Evolutionary conservation across 2,329 filamentous ascomycete species (phyloP).

Genomic region (Hypomyces rosellus): DNA sequence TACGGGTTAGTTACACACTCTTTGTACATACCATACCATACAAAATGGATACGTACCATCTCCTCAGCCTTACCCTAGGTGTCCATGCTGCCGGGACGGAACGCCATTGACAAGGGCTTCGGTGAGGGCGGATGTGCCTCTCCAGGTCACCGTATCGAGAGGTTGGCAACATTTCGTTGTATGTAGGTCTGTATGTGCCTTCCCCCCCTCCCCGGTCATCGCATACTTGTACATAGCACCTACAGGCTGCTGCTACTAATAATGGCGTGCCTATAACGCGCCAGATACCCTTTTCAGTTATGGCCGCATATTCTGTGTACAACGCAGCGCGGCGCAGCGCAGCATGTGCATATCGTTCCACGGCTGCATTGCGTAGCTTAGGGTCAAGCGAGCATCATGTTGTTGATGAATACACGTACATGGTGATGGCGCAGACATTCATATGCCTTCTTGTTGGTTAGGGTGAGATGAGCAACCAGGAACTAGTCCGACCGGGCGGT

Average conservation of each 20-base stretch:
- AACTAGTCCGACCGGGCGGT: no score
- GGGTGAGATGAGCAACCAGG: no score
- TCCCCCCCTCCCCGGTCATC: background rate
- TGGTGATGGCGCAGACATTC: no score
- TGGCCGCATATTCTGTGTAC: background rate
- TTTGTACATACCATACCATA: no score
- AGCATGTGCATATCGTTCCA: background rate
- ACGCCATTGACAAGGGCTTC: background rate
- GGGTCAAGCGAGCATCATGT: no score
- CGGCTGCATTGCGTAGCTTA: no score
- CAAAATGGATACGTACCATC: background rate
- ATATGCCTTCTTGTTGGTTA: no score
- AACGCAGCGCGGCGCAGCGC: background rate
- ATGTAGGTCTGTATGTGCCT: background rate
- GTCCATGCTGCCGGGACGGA: conserved; percentile 5
- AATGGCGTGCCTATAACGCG: no score
- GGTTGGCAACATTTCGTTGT: background rate
- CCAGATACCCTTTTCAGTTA: background rate
- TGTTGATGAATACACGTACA: no score
- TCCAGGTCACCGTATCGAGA: background rate
- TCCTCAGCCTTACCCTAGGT: conserved; percentile 6
- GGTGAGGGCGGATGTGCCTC: conserved; percentile 3
- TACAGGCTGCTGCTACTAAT: no score
- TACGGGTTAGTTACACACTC: no score
- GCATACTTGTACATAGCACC: background rate